Conservation (phyloP, 192 early-diverging fungal genomes). For the Entomortierella chlamydospora region DNA sequence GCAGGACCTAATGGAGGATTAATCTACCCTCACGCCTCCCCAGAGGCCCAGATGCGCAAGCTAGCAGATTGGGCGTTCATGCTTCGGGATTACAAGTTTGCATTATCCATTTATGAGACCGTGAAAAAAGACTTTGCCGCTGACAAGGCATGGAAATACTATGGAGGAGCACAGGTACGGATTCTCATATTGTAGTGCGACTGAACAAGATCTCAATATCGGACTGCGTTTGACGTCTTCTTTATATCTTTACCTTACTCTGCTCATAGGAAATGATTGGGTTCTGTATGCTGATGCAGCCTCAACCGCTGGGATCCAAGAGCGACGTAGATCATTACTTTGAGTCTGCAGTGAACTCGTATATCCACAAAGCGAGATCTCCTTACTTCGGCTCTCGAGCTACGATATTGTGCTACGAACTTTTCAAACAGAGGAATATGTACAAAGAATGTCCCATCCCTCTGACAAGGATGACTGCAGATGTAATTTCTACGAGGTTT, state of each 20-base stretch:
- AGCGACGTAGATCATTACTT: conserved; percentile 70
- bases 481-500: conserved; percentile 53
- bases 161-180: conserved; percentile 73
- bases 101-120: conserved; percentile 89
- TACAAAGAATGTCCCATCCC: conserved; percentile 78
- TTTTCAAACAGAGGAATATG: conserved; percentile 76
- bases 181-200: not conserved
- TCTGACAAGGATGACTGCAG: conserved; percentile 78
- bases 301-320: conserved; percentile 60
- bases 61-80: conserved; percentile 98
- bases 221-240: too few species aligned
- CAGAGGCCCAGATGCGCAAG: conserved; percentile 91
- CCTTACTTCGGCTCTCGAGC: conserved; percentile 78
- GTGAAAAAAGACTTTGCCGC: conserved; percentile 87
- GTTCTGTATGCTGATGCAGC: conserved; percentile 78
- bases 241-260: too few species aligned
- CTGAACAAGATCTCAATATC: not conserved
- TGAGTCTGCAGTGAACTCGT: conserved; percentile 80
- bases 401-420: conserved; percentile 84
- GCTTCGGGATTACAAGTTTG: conserved; percentile 93
- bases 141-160: conserved; percentile 82
- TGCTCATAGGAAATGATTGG: conserved; percentile 87
- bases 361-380: conserved; percentile 68
- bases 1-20: conserved; percentile 44
- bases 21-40: conserved; percentile 78